Evolutionary conservation across 495 filamentous ascomycete genomes (phyloP), one percentile per base, ranked within the genome.

Genomic region (Ascobolus immersus): DNA sequence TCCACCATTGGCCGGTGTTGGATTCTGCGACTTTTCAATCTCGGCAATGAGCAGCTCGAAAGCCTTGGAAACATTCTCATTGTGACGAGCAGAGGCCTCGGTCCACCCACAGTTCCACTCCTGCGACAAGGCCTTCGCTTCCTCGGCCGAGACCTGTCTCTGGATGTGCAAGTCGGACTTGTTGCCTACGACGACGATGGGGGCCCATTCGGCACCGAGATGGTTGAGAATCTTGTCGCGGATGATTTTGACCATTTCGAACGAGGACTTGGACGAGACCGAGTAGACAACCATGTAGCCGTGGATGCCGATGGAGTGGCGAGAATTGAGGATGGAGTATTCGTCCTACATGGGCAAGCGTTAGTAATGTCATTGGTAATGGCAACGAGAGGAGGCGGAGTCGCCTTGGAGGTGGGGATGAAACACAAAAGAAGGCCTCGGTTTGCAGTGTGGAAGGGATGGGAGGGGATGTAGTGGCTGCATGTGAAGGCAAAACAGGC

Each of bases 241-340:
- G 32, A 96, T 91, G 28, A 90, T 75, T 38, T 73, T 68, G 31
- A 91, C 73, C 79, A 93, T 94, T 50, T 94, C 86, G 49, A 93
- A 94, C 17, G 80, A 90, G 41, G 86, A 77, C 39, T 74, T 76
- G 23, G 77, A 90, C 19, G 77, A 73, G 30, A 96, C 77, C 12
- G 79, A 91, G 55, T 96, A 96, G 25, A 91, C 86, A 32, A 96
- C 72, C 67, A 96, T 82, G 58, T 96, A 96, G 24, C 86, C 86
- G 64, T 96, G 86, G 43, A 94, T 93, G 39, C 86, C 86, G 56
- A 96, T 96, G 52, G 94, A 94, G 55, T 96, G 89, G 53, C 93
- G 92, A 27, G 77, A 91, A 53, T 91, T 93, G 33, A 96, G 61
- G 45, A 94, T 93, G 48, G 75, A 84, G 57, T 96, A 94, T 53